phyloP scores from a whole-genome alignment of 495 filamentous ascomycete genomes.

The Sordaria brevicollis region DNA sequence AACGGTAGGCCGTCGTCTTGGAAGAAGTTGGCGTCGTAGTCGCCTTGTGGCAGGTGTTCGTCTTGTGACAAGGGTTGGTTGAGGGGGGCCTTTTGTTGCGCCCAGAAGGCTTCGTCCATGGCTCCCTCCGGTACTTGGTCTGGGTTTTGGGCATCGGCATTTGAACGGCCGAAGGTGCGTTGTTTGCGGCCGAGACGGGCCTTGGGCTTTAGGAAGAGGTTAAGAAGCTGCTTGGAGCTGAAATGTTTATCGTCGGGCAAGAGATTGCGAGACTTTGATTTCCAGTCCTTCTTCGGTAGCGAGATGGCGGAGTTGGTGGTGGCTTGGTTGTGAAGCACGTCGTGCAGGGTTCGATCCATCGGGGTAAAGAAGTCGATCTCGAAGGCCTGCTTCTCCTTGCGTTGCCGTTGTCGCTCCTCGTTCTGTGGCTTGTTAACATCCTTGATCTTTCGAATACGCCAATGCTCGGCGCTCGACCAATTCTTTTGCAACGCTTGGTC shows the following conservation, averaged over 20 bases:
- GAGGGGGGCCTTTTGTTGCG: slow-evolving; percentile 53
- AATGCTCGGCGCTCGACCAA: slow-evolving; percentile 98
- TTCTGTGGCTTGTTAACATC: slow-evolving; percentile 51
- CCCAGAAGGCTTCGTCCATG: slow-evolving; percentile 96
- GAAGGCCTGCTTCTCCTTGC: slow-evolving; percentile 94
- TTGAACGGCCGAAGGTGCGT: slow-evolving; percentile 3
- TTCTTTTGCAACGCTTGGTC: slow-evolving; percentile 92
- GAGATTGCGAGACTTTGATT: slow-evolving; percentile 82
- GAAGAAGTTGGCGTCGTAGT: slow-evolving; percentile 98
- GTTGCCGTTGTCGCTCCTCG: slow-evolving; percentile 42
- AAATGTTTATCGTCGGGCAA: slow-evolving; percentile 98
- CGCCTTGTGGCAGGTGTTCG: slow-evolving; percentile 42
- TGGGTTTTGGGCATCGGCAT: slow-evolving; percentile 22
- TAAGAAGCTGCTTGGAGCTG: slow-evolving; percentile 80
- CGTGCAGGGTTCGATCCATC: slow-evolving; percentile 58
- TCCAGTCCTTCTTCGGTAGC: slow-evolving; percentile 87
- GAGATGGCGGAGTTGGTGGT: slow-evolving; percentile 71
- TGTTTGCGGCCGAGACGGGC: slow-evolving; percentile 56
- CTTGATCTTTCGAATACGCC: slow-evolving; percentile 91
- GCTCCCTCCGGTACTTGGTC: slow-evolving; percentile 56
- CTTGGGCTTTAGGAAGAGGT: slow-evolving; percentile 89
- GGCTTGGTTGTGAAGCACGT: slow-evolving; percentile 75
- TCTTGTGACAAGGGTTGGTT: slow-evolving; percentile 24
- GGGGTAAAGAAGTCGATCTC: slow-evolving; percentile 81
- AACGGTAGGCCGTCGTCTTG: slow-evolving; percentile 82